Base-by-base conservation (phyloP, 805 yeast species). In the Saccharomyces cerevisiae region DNA sequence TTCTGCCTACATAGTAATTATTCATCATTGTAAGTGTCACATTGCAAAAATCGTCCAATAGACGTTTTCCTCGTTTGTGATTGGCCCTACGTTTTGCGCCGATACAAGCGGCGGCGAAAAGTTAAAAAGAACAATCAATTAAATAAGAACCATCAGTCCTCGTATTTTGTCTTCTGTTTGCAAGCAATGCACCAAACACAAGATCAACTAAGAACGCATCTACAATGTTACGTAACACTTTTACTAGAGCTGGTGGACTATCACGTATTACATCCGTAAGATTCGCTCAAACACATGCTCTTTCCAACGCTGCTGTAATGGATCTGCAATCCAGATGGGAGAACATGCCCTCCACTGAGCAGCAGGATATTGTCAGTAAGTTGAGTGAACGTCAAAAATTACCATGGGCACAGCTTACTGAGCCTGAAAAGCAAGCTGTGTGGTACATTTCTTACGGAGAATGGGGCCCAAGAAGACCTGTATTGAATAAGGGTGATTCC, bases 401-500 rank as follows among this genome's bases (percentile, higher is more conserved):
- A 64, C 87, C 96, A 73, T 94, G 99, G 99, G 78, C 75, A 59
- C 90, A 90, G 71, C 81, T 94, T 67, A 83, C 96, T 46, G 73
- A 79, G 21, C 87, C 87, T 60, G 99, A 94, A 79, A 91, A 92
- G 84, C 85, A 85, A 76, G 98, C 99, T 58, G 90, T 96, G 56
- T 91, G 95, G 89, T 92, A 85, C 79, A 87, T 94, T 65, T 90
- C 97, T 41, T 94, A 91, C 74, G 99, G 99, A 66, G 89, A 88
- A 68, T 94, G 98, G 98, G 99, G 99, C 54, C 99, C 99, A 77
- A 89, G 99, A 81, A 90, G 83, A 76, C 98, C 98, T 60, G 82
- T 91, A 62, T 89, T 89, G 76, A 82, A 81, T 55, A 84, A 88
- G 66, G 97, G 96, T 68, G 96, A 90, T 66, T 79, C 76, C 63